These are phyloP conservation scores for Phytophthora ramorum DNA, from an alignment of 352 stramenopile genomes.

Conservation along the genomic window DNA sequence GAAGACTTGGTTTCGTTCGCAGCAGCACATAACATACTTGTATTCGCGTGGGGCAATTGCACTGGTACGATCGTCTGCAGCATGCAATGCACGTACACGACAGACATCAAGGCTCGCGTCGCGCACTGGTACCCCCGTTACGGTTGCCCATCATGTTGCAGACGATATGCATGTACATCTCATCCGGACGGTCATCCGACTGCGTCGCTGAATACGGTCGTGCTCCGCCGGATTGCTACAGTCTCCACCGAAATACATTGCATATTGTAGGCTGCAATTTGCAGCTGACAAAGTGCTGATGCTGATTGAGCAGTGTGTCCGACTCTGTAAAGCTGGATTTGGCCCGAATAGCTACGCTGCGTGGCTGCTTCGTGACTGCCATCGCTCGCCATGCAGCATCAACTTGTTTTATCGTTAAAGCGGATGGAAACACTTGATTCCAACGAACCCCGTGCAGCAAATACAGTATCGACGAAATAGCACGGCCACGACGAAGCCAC, in stretches of 20 bases:
- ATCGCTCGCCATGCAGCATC: too few species aligned
- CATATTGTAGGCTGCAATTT: background rate
- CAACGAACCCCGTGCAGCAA: background rate
- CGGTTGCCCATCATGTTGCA: background rate
- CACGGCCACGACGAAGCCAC: too few species aligned
- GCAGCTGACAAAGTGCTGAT: background rate
- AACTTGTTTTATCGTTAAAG: background rate
- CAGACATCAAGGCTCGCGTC: too few species aligned
- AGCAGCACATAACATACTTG: too few species aligned
- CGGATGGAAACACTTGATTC: background rate
- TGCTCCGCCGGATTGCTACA: background rate
- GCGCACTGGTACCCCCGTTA: background rate
- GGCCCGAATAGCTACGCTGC: background rate
- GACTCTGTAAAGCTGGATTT: background rate
- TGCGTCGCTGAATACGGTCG: background rate
- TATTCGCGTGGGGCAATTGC: background rate
- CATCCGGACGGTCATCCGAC: too few species aligned
- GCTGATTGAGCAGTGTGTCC: background rate
- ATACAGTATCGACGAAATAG: too few species aligned
- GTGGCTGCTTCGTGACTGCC: background rate
- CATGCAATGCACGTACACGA: background rate
- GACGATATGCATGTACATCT: background rate
- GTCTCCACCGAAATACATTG: background rate
- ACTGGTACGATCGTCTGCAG: background rate
- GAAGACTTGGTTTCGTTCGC: too few species aligned